Base-by-base conservation (phyloP, 352 stramenopile genomes). In the Phytophthora foliorum region DNA sequence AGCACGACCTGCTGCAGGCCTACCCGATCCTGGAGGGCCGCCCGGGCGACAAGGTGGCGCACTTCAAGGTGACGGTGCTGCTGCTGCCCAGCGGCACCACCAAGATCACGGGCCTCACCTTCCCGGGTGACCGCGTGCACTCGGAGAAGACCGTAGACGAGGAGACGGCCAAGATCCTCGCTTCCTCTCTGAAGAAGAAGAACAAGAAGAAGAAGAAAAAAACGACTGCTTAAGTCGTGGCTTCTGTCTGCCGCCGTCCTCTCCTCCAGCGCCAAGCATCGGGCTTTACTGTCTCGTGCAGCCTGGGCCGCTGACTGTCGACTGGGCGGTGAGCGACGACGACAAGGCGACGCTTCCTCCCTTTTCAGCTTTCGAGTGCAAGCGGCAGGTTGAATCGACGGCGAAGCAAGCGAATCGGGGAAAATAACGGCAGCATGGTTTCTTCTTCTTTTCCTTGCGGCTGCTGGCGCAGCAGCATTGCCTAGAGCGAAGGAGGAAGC, bases 31-130 rank as follows among this genome's bases (percentile, higher is more conserved):
- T 99, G 60, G 91, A 98, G 76, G 98, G 98, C 62, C 90, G 94
- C 53, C 78, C 83, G 11, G 97, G 96, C 48, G 97, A 98, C 54
- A 97, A 98, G 73, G 94, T 99, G 31, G 97, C 96, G 6, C 98
- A 99, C 83, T 99, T 99, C 84, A 99, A 99, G 90, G 97, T 93
- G 57, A 99, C 98, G 13, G 95, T 99, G 46, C 84, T 99, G 55
- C 86, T 99, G 48, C 74, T 99, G 61, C 93, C 97, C 29, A 98
- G 88, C 38, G 98, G 98, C 69, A 98, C 97, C 5, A 90, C 86
- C 31, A 97, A 98, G 82, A 98, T 99, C 55, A 99, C 97, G 45
- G 97, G 97, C 50, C 78, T 99, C 51, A 71, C 86, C 24, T 90
- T 99, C 72, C 94, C 94, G 27, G 74, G 68, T 17, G 97, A 98